These are phyloP conservation scores for Circinella umbellata DNA, from an alignment of 371 early-diverging fungal species.

Conservation along the genomic window DNA sequence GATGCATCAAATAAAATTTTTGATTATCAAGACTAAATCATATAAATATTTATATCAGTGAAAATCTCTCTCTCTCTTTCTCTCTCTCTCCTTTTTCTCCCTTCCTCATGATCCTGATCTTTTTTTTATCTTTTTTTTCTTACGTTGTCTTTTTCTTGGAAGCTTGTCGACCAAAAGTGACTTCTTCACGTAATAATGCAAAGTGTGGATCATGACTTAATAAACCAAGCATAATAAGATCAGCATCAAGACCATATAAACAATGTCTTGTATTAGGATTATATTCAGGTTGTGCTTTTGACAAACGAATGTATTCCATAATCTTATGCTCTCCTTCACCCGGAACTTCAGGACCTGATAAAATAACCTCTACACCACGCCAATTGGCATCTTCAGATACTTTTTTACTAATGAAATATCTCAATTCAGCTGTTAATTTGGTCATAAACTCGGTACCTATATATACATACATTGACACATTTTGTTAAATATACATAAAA, in stretches of 20 bases:
- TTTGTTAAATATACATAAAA: no score
- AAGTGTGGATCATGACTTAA: constrained; percentile 97
- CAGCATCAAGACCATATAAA: constrained; percentile 99
- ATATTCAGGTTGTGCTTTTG: constrained; percentile 82
- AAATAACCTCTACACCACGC: constrained; percentile 87
- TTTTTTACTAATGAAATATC: constrained; percentile 92
- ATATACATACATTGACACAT: not conserved
- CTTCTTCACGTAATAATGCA: constrained; percentile 96
- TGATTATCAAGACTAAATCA: constrained; percentile 54
- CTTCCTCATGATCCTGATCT: not conserved
- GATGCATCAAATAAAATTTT: constrained; percentile 82
- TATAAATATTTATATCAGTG: not conserved
- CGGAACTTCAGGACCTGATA: constrained; percentile 96
- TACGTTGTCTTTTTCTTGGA: constrained; percentile 59
- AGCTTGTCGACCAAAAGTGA: constrained; percentile 79
- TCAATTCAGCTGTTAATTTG: constrained; percentile 80
- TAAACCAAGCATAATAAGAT: constrained; percentile 98
- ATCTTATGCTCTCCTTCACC: constrained; percentile 99
- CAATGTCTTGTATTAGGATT: constrained; percentile 91
- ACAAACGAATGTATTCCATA: constrained; percentile 95
- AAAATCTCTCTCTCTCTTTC: no score
- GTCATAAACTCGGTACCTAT: constrained; percentile 98
- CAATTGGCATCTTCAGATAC: constrained; percentile 91
- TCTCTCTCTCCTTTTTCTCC: no score
- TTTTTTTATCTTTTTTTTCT: not conserved